phyloP scores from a whole-genome alignment of 2,329 filamentous ascomycete species.

The Cercospora sesami region DNA sequence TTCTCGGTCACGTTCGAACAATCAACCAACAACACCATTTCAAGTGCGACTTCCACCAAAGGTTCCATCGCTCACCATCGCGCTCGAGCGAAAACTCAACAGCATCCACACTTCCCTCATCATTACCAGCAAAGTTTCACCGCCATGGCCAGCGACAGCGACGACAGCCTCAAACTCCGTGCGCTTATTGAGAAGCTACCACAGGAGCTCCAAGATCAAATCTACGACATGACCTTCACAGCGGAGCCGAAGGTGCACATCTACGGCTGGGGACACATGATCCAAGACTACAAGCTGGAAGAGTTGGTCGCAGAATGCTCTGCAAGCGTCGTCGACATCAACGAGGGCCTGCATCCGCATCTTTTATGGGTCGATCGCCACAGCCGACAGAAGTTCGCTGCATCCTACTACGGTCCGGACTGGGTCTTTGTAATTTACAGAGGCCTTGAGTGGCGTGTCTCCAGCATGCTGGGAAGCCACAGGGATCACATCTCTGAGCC shows the following conservation, averaged over 20 bases:
- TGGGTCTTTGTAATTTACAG: neutral
- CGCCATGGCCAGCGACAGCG: neutral
- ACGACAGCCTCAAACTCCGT: neutral
- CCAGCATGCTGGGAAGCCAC: neutral
- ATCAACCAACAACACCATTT: neutral
- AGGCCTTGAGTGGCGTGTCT: accelerated
- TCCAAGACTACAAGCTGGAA: neutral
- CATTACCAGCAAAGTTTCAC: neutral
- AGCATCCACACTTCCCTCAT: neutral
- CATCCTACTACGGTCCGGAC: neutral
- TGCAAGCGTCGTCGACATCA: neutral
- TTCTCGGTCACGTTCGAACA: neutral
- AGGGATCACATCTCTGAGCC: neutral
- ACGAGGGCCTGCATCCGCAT: neutral
- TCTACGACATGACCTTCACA: neutral
- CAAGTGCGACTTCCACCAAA: too few species aligned
- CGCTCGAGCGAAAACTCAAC: too few species aligned
- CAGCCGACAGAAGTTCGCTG: neutral
- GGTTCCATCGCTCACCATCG: too few species aligned
- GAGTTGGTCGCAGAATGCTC: neutral
- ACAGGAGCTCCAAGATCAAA: neutral
- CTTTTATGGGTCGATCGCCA: neutral
- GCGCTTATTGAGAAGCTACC: neutral
- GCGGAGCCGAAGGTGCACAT: neutral
- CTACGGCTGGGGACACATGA: neutral